phyloP scores from a whole-genome alignment of 352 stramenopile species.

The Aphanomyces astaci region DNA sequence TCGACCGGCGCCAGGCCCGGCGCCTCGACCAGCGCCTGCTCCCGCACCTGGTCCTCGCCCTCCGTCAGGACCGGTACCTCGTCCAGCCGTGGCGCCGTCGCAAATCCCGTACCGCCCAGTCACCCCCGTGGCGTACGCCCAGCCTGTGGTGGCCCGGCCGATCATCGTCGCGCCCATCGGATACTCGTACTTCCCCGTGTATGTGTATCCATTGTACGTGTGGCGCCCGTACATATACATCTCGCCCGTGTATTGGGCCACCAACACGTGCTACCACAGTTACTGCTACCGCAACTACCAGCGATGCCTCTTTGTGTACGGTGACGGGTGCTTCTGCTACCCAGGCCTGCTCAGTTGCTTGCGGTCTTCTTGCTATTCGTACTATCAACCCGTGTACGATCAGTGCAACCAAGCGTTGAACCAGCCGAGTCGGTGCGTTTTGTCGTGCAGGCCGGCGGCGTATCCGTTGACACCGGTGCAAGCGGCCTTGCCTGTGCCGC shows the following conservation, averaged over 20 bases:
- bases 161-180: conserved; percentile 3
- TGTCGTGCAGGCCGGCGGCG: conserved; percentile 4
- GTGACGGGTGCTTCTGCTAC: conserved; percentile 20
- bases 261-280: conserved; percentile 15
- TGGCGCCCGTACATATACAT: neutral
- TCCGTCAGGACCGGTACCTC: neutral
- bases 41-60: neutral
- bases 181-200: conserved; percentile 13
- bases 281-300: conserved; percentile 19
- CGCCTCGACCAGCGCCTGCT: neutral
- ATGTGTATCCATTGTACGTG: neutral
- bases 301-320: conserved; percentile 2
- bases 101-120: neutral
- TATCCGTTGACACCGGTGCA: conserved; percentile 7
- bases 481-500: neutral
- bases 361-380: conserved; percentile 5
- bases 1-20: neutral
- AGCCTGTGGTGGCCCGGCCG: neutral
- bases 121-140: neutral
- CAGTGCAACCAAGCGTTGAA: conserved; percentile 1
- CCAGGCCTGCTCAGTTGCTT: conserved; percentile 14
- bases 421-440: conserved; percentile 6
- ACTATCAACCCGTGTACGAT: conserved; percentile 14
- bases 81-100: neutral
- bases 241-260: neutral